Evolutionary conservation across 2,329 filamentous ascomycete genomes (phyloP).

Genomic region (Hansfordia pulvinata): DNA sequence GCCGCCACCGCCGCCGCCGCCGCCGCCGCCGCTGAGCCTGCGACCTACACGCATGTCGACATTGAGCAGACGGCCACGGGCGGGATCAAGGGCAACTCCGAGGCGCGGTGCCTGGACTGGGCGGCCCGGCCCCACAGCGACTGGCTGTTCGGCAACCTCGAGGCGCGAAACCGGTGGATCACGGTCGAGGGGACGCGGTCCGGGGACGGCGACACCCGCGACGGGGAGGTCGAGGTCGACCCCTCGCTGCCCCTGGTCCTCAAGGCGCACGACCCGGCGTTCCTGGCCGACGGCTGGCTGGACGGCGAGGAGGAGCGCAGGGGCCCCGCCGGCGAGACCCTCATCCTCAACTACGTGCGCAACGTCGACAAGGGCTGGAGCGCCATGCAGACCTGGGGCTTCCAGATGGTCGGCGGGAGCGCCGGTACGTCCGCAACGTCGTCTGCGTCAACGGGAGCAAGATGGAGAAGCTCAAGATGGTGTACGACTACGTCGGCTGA

Average conservation of each 20-base stretch:
- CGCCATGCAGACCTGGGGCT: slow-evolving; percentile 47
- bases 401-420: slow-evolving; percentile 38
- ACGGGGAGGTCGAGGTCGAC: slow-evolving; percentile 38
- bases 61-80: slow-evolving; percentile 61
- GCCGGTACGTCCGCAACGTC: slow-evolving; percentile 38
- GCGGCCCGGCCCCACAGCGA: slow-evolving; percentile 52
- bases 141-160: slow-evolving; percentile 64
- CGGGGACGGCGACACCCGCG: slow-evolving; percentile 40
- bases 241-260: slow-evolving; percentile 28
- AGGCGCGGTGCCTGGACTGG: slow-evolving; percentile 40
- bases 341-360: slow-evolving; percentile 51
- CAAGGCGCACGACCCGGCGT: slow-evolving; percentile 40
- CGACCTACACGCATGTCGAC: slow-evolving; percentile 43
- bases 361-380: slow-evolving; percentile 38
- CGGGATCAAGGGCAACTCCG: slow-evolving; percentile 51
- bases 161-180: slow-evolving; percentile 42
- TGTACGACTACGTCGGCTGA: slow-evolving; percentile 46
- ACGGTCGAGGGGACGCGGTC: slow-evolving; percentile 34
- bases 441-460: slow-evolving; percentile 35
- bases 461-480: slow-evolving; percentile 34
- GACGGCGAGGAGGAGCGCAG: slow-evolving; percentile 35
- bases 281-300: slow-evolving; percentile 44
- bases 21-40: too few species aligned
- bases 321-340: slow-evolving; percentile 43
- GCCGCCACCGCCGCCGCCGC: too few species aligned